Conservation (phyloP, 164 flowering plant species). For the Sextonia rubra region DNA sequence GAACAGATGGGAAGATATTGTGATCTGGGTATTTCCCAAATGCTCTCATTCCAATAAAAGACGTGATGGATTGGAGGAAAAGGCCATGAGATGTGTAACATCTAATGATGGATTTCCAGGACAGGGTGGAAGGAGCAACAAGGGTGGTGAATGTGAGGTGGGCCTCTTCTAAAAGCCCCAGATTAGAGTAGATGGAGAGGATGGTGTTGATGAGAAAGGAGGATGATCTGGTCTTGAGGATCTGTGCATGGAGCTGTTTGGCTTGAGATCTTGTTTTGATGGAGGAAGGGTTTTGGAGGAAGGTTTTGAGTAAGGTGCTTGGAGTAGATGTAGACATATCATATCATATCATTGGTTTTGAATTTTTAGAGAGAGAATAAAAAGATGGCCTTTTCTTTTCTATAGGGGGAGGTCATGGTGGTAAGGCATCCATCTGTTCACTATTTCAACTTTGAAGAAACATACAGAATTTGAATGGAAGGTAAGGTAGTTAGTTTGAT, state of each 20-base stretch:
- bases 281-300: conserved; percentile 32
- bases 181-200: conserved; percentile 57
- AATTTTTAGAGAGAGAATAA: no score
- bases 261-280: conserved; percentile 52
- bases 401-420: no score
- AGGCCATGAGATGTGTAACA: conserved; percentile 56
- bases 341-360: no score
- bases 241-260: conserved; percentile 70
- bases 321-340: not conserved
- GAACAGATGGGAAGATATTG: conserved; percentile 68
- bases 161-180: conserved; percentile 48
- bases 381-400: no score
- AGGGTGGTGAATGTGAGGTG: conserved; percentile 39
- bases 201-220: conserved; percentile 21
- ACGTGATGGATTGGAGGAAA: conserved; percentile 29
- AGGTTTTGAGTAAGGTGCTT: conserved; percentile 19
- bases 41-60: conserved; percentile 50
- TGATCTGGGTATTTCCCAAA: conserved; percentile 56
- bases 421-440: no score
- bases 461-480: no score
- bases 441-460: no score
- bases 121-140: conserved; percentile 37
- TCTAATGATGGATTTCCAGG: conserved; percentile 70
- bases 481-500: no score
- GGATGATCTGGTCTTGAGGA: conserved; percentile 33